phyloP scores from a whole-genome alignment of 768 basidiomycete genomes.

The Suillus cothurnatus region DNA sequence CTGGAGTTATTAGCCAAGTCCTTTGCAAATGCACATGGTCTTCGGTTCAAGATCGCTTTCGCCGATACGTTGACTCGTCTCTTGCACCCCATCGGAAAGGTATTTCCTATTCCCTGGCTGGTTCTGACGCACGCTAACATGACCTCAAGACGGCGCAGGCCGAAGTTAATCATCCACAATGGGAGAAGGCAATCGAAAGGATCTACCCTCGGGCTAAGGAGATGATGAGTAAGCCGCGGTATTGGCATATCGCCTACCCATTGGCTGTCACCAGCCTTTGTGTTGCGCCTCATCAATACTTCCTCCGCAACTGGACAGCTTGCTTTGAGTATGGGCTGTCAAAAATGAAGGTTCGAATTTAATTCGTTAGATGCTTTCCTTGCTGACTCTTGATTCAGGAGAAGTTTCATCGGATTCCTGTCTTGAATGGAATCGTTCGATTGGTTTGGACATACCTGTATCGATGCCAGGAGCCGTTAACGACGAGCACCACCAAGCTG shows the following conservation, averaged over 20 bases:
- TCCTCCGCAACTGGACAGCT: conserved; percentile 77
- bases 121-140: neutral
- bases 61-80: conserved; percentile 78
- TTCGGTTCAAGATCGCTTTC: conserved; percentile 80
- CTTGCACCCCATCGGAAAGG: conserved; percentile 89
- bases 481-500: conserved; percentile 78
- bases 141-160: conserved; percentile 80
- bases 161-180: conserved; percentile 93
- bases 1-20: conserved; percentile 81
- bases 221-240: conserved; percentile 86
- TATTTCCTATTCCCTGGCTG: conserved; percentile 26
- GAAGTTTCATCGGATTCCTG: conserved; percentile 63
- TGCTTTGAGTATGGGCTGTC: conserved; percentile 73
- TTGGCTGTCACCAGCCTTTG: conserved; percentile 82
- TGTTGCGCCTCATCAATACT: conserved; percentile 84
- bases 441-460: conserved; percentile 95
- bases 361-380: conserved; percentile 4
- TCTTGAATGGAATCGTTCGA: conserved; percentile 82
- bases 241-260: conserved; percentile 88
- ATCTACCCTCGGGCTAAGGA: conserved; percentile 83
- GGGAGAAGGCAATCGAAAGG: conserved; percentile 88
- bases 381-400: conserved; percentile 53
- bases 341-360: conserved; percentile 72
- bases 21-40: conserved; percentile 83
- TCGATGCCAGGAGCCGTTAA: conserved; percentile 83